Evolutionary conservation across 139 green algal genomes (phyloP), one percentile per base, ranked within the genome.

Genomic region (Desmodesmus armatus): DNA sequence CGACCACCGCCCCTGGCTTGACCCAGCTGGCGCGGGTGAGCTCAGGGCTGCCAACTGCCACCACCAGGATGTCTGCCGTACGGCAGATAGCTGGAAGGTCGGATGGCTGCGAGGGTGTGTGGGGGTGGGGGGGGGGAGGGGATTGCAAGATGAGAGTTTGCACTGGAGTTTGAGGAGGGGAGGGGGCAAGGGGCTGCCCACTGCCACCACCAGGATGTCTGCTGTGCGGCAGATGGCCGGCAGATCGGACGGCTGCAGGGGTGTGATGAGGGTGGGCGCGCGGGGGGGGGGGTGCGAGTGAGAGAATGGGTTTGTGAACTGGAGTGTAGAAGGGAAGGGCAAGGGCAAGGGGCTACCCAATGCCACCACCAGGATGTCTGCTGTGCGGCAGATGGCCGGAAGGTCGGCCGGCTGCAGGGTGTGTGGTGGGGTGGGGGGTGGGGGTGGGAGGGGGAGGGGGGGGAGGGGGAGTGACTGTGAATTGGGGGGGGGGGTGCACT

Each of bases 11-110:
- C 0, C 97, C 97, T 0, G 94, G 94, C 88, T 98, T 98, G 7
- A 99, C 85, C 97, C 97, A 99, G 74, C 96, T 87, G 1, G 83
- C 87, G 1, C 87, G 90, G 5, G 99, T 90, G 75, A 99, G 95
- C 82, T 99, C 90, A 3, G 90, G 75, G 53, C 88, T 84, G 35
- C 94, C 94, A 19, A 97, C 91, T 33, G 94, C 93, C 41, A 96
- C 93, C 27, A 97, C 87, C 41, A 97, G 83, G 39, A 97, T 90
- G 83, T 97, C 94, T 1, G 91, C 94, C 5, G 91, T 94, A 35
- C 90, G 80, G 31, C 82, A 88, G 27, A 92, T 91, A 5, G 69
- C 79, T 2, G 90, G 88, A 47, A 93, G 77, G 23, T 91, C 66
- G 13, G 76, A 82, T 3, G 76, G 37, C 76, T 82, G 25, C n/a